phyloP scores from a whole-genome alignment of 2,329 filamentous ascomycete species.

The Fusarium falciforme region DNA sequence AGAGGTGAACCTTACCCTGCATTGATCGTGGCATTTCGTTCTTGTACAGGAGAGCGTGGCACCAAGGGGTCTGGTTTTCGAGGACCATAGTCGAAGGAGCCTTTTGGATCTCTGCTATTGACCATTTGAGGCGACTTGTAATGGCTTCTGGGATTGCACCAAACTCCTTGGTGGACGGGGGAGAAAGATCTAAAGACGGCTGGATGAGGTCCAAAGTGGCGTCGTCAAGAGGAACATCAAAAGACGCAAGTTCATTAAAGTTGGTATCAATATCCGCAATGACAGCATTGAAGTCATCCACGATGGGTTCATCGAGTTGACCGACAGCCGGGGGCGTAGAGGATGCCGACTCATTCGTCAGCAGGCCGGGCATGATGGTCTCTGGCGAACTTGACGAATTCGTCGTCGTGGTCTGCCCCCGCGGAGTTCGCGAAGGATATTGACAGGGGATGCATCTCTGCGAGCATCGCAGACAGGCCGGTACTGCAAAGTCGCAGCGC shows the following conservation, averaged over 20 bases:
- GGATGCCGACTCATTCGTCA: slow-evolving; percentile 15
- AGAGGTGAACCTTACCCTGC: slow-evolving; percentile 54
- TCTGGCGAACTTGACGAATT: slow-evolving; percentile 5
- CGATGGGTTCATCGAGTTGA: not conserved
- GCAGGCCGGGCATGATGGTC: slow-evolving; percentile 12
- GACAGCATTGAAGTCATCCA: slow-evolving; percentile 31
- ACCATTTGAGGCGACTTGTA: slow-evolving; percentile 51
- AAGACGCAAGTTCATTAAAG: slow-evolving; percentile 13
- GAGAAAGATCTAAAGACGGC: slow-evolving; percentile 35
- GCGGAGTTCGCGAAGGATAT: slow-evolving; percentile 51
- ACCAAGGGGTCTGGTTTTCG: slow-evolving; percentile 64
- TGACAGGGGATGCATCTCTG: slow-evolving; percentile 60
- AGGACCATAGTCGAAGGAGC: slow-evolving; percentile 61
- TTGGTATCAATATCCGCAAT: slow-evolving; percentile 28
- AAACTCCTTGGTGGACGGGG: slow-evolving; percentile 38
- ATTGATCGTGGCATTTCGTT: slow-evolving; percentile 62
- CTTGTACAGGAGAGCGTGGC: slow-evolving; percentile 62
- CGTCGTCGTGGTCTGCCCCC: not conserved
- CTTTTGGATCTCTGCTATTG: slow-evolving; percentile 64
- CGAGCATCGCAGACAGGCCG: slow-evolving; percentile 64
- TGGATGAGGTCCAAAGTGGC: slow-evolving; percentile 34
- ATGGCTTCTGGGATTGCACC: slow-evolving; percentile 42
- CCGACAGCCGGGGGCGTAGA: slow-evolving; percentile 1
- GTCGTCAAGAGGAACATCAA: slow-evolving; percentile 30
- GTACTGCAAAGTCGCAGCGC: slow-evolving; percentile 64